Conservation (phyloP, 768 basidiomycete genomes). For the Lactarius hengduanensis region DNA sequence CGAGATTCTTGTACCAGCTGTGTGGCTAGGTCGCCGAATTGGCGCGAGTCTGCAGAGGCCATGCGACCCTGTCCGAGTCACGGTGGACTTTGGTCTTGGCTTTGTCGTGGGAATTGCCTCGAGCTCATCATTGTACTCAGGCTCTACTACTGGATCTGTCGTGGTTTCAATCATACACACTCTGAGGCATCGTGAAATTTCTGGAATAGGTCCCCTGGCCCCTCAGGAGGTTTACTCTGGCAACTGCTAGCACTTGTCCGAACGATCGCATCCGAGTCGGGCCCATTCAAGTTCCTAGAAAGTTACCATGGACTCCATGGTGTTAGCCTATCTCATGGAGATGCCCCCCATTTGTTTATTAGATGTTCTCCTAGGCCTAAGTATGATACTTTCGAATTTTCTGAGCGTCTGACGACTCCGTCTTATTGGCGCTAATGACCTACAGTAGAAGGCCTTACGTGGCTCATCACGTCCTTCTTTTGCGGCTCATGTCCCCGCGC, state of each 20-base stretch:
- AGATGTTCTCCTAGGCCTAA: not conserved
- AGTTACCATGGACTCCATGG: not conserved
- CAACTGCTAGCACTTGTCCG: not conserved
- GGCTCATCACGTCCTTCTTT: not conserved
- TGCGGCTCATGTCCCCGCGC: not conserved
- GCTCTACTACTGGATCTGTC: not conserved
- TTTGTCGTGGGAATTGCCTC: not conserved
- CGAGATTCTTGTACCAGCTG: constrained; percentile 86
- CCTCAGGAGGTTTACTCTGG: not conserved
- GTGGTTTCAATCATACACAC: too few species aligned
- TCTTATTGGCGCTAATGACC: not conserved
- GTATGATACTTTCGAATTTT: not conserved
- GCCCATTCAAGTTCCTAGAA: not conserved
- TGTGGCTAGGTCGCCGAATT: constrained; percentile 83
- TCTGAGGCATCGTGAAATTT: not conserved
- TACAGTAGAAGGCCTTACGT: not conserved
- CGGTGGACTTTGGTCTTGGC: not conserved
- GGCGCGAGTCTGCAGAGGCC: constrained; percentile 48
- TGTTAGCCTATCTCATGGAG: not conserved
- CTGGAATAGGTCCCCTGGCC: not conserved
- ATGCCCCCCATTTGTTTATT: not conserved
- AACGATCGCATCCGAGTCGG: not conserved
- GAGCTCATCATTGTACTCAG: too few species aligned
- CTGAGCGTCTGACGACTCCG: not conserved
- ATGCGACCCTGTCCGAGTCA: constrained; percentile 28